Evolutionary conservation across 2,329 filamentous ascomycete species (phyloP), one percentile per base, ranked within the genome.

Genomic region (Pseudopyrenochaeta lycopersici): DNA sequence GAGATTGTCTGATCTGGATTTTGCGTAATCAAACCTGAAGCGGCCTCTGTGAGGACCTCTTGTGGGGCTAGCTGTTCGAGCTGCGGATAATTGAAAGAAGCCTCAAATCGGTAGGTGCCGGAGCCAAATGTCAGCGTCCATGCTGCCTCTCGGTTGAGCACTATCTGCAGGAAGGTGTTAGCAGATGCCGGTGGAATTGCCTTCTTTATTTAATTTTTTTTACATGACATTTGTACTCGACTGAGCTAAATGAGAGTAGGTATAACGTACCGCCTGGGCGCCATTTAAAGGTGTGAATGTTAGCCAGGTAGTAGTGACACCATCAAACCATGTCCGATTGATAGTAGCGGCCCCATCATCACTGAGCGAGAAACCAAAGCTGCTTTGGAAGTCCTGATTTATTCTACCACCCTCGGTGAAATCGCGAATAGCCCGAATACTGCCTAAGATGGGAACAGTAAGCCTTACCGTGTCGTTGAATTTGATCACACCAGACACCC

Each of bases 1-100:
- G 85, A 84, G 0, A 77, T 77, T 1, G 81, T 79, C 47, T 84
- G 78, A 33, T 78, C 79, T 0, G 78, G 71, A 27, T 81, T 72
- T 39, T 83, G 70, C 0, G 70, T 55, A 21, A 83, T 80, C 3
- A 88, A 70, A 7, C 68, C 67, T 21, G 77, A 73, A 0, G 83
- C 83, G 0, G 76, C 66, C 0, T 77, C 61, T 51, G 81, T 84
- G 4, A 89, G 66, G 0, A 87, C 82, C 38, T 84, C 72, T 2
- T 71, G 54, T 0, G 82, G 75, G 2, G 72, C 79, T 1, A 89
- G 70, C 50, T 86, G 84, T 4, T 80, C 74, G 3, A 88, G 75
- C 58, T 89, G 85, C 1, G 85, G 84, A 57, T 88, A 89, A 63
- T 88, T 84, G 72, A 84, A 84, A 2, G 82, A 82, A 0, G 85